These are phyloP conservation scores for Candida alai DNA, from an alignment of 805 yeast species.

Conservation along the genomic window DNA sequence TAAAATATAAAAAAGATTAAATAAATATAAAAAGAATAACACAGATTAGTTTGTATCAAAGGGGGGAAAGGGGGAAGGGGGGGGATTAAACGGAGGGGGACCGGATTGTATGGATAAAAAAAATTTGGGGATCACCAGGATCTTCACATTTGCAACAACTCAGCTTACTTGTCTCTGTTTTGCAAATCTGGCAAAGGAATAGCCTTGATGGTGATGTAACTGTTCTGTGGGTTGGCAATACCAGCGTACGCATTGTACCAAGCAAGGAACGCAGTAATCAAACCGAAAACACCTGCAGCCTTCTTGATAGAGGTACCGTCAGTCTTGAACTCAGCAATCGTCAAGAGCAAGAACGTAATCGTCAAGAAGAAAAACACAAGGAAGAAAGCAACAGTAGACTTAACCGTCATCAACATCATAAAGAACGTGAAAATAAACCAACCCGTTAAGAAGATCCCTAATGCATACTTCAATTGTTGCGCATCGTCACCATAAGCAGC, in stretches of 20 bases:
- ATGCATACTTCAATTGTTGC: slow-evolving; percentile 28
- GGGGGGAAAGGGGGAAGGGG: no score
- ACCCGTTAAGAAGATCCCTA: slow-evolving; percentile 37
- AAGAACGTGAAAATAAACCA: slow-evolving; percentile 46
- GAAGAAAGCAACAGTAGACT: slow-evolving; percentile 43
- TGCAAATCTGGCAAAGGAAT: slow-evolving; percentile 38
- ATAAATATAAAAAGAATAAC: slow-evolving; percentile 3
- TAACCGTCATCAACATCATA: slow-evolving; percentile 37
- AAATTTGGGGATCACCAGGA: slow-evolving; percentile 5
- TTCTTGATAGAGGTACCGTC: slow-evolving; percentile 28
- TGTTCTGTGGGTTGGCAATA: slow-evolving; percentile 55
- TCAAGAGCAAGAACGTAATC: slow-evolving; percentile 38
- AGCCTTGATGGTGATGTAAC: slow-evolving; percentile 51
- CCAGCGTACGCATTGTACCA: slow-evolving; percentile 48
- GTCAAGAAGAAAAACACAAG: slow-evolving; percentile 36
- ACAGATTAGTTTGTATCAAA: no score
- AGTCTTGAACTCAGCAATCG: slow-evolving; percentile 33
- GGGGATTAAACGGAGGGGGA: slow-evolving; percentile 3
- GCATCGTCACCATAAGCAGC: slow-evolving; percentile 27
- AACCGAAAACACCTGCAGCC: slow-evolving; percentile 42
- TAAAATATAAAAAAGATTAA: slow-evolving; percentile 5
- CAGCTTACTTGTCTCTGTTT: slow-evolving; percentile 9
- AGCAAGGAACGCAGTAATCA: slow-evolving; percentile 39
- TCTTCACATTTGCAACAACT: slow-evolving; percentile 1
- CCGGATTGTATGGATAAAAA: slow-evolving; percentile 3